phyloP scores from a whole-genome alignment of 768 basidiomycete genomes.

The Lactifluus hygrophoroides region DNA sequence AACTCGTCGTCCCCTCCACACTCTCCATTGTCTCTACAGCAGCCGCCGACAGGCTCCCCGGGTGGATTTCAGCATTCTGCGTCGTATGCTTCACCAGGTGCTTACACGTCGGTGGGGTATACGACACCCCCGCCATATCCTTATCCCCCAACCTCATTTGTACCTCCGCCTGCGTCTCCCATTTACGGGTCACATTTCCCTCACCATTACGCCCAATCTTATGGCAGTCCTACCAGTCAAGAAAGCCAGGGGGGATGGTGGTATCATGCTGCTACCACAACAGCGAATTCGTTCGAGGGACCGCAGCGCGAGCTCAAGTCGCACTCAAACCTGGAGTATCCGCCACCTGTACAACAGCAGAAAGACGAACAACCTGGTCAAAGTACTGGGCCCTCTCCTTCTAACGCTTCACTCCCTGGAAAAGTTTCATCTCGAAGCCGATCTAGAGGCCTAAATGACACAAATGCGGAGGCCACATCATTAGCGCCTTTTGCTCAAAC shows the following conservation, averaged over 20 bases:
- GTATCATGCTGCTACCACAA: constrained; percentile 29
- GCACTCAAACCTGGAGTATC: constrained; percentile 28
- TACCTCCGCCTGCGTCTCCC: constrained; percentile 28
- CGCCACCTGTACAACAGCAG: constrained; percentile 11
- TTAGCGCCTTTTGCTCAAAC: background rate
- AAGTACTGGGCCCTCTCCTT: background rate
- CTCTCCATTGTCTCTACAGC: constrained; percentile 12
- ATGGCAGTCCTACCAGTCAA: constrained; percentile 24
- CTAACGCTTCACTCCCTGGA: background rate
- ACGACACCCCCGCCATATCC: constrained; percentile 29
- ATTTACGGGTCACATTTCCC: constrained; percentile 34
- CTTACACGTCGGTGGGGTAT: constrained; percentile 24
- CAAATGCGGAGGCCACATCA: background rate
- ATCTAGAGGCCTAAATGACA: background rate
- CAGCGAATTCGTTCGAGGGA: constrained; percentile 24
- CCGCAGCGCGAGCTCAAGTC: constrained; percentile 27
- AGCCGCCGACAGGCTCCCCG: background rate
- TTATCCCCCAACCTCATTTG: constrained; percentile 30
- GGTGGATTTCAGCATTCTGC: constrained; percentile 15
- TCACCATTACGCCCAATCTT: constrained; percentile 29
- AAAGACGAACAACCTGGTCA: constrained; percentile 1
- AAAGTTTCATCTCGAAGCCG: background rate
- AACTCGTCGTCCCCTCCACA: constrained; percentile 23
- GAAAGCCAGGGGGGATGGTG: constrained; percentile 47
- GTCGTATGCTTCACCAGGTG: constrained; percentile 20